These are phyloP conservation scores for Hyphopichia burtonii DNA, from an alignment of 1,139 yeast species.

Conservation along the genomic window DNA sequence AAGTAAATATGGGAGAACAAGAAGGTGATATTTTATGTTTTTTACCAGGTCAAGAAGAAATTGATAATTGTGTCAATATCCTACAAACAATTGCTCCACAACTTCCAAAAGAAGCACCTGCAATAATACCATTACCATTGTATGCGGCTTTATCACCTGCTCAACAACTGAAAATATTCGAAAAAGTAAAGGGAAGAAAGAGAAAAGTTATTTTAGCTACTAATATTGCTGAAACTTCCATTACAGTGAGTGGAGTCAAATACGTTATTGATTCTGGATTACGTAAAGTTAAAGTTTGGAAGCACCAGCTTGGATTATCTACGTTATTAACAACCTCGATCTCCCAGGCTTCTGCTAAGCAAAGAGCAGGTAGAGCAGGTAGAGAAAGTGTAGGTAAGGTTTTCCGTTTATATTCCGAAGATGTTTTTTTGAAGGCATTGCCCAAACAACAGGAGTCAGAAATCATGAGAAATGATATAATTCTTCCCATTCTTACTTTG, in stretches of 20 bases:
- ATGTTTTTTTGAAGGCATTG: slow-evolving; percentile 53
- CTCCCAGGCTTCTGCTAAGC: slow-evolving; percentile 92
- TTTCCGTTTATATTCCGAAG: slow-evolving; percentile 77
- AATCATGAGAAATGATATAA: slow-evolving; percentile 80
- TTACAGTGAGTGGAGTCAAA: slow-evolving; percentile 93
- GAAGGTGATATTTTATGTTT: slow-evolving; percentile 89
- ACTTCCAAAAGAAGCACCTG: slow-evolving; percentile 73
- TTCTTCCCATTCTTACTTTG: slow-evolving; percentile 78
- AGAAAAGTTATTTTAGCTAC: slow-evolving; percentile 90
- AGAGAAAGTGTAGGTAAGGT: slow-evolving; percentile 92
- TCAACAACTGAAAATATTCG: slow-evolving; percentile 77
- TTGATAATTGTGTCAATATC: slow-evolving; percentile 75
- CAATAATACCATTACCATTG: slow-evolving; percentile 73
- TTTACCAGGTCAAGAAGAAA: slow-evolving; percentile 96
- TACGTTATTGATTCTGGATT: slow-evolving; percentile 92
- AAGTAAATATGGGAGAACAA: slow-evolving; percentile 74
- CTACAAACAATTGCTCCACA: slow-evolving; percentile 61
- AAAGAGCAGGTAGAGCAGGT: slow-evolving; percentile 98
- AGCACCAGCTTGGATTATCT: slow-evolving; percentile 87
- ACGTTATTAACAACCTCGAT: slow-evolving; percentile 89
- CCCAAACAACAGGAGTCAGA: slow-evolving; percentile 89
- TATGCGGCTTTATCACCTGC: slow-evolving; percentile 91
- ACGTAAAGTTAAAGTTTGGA: slow-evolving; percentile 91
- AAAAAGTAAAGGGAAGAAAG: slow-evolving; percentile 53
- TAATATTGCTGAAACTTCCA: slow-evolving; percentile 95